Evolutionary conservation across 129 eudicot genomes (phyloP).

Genomic region (Lactuca saligna): DNA sequence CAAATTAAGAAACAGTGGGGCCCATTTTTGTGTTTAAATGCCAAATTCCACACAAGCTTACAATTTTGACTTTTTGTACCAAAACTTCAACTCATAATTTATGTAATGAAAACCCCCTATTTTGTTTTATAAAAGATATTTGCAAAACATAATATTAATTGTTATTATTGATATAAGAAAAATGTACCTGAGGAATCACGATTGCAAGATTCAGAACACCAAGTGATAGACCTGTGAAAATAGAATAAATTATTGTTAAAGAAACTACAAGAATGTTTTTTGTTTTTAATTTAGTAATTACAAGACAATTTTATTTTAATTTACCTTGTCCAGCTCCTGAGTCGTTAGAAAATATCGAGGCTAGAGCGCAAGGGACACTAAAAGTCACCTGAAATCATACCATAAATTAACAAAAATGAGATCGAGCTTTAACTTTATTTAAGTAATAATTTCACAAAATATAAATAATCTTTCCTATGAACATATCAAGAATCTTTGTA

Average conservation of each 20-base stretch:
- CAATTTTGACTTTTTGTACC: conserved; percentile 22
- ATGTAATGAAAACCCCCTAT: neutral
- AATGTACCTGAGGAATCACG: conserved; percentile 62
- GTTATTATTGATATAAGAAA: neutral
- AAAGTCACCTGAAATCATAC: conserved; percentile 49
- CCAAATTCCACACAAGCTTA: conserved; percentile 22
- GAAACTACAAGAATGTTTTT: neutral
- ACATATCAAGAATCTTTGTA: neutral
- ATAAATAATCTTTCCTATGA: neutral
- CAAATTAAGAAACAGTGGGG: conserved; percentile 24
- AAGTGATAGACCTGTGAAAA: conserved; percentile 41
- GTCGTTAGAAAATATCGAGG: conserved; percentile 54
- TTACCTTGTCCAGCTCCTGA: conserved; percentile 70
- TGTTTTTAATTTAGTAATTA: too few relatives aligned
- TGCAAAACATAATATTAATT: neutral
- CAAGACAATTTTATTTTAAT: neutral
- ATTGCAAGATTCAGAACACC: conserved; percentile 80
- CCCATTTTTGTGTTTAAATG: conserved; percentile 19
- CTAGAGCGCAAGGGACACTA: conserved; percentile 77
- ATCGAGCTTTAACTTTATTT: neutral
- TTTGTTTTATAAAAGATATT: neutral
- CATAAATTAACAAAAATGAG: neutral
- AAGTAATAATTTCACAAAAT: neutral
- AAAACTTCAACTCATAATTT: neutral
- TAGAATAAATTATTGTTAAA: neutral